Evolutionary conservation across 768 basidiomycete species (phyloP), one percentile per base, ranked within the genome.

Genomic region (Panus rudis): DNA sequence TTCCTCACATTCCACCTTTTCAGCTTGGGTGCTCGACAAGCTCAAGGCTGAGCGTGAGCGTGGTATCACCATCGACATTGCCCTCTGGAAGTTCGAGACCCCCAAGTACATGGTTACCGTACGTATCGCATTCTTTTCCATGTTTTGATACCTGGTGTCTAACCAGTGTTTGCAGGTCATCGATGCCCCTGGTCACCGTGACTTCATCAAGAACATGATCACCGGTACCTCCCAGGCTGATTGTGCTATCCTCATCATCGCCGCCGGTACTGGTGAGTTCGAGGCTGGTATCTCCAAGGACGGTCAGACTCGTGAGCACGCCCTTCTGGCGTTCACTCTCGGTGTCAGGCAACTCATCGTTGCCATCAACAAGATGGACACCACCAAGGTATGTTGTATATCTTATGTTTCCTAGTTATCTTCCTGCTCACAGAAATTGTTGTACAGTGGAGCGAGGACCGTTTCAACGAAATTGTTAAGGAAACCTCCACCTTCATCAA

Each of bases 191-290:
- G 94, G 94, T 64, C 93, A 96, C 70, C 92, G 96, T 82, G 96
- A 99, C 65, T 99, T 99, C 75, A 99, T 99, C 81, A 99, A 99
- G 77, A 99, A 96, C 90, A 96, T 93, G 93, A 99, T 99, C 68
- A 99, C 96, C 51, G 96, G 96, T 79, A 99, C 96, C 60, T 99
- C 96, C 61, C 96, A 99, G 82, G 93, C 94, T 65, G 94, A 99
- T 68, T 98, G 94, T 63, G 96, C 93, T 62, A 82, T 99, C 68
- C 92, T 99, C 70, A 98, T 99, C 78, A 99, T 99, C 57, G 96
- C 94, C 53, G 86, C 77, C 69, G 96, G 96, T 75, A 92, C 88
- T 68, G 96, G 96, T 83, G 96, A 99, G 74, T 98, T 99, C 74
- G 96, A 99, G 71, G 94, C 94, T 65, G 96, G 96, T 89, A 98